Conservation (phyloP, 2,329 filamentous ascomycete species). For the Botrytis medusae region DNA sequence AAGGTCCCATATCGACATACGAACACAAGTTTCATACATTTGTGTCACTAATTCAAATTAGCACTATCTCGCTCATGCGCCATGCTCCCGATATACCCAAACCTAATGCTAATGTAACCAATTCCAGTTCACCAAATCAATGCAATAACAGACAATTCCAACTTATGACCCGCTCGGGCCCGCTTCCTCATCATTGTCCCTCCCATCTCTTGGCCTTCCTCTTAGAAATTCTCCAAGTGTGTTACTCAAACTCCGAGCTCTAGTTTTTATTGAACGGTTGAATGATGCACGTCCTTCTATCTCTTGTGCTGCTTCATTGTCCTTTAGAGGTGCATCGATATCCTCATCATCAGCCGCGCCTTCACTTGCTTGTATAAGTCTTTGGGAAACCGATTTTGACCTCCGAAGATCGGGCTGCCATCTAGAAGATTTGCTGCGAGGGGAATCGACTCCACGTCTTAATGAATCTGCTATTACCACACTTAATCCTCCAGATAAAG, state of each 20-base stretch:
- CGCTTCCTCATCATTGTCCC: slow-evolving; percentile 31
- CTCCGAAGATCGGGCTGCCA: slow-evolving; percentile 34
- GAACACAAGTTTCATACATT: slow-evolving; percentile 10
- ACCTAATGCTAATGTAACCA: slow-evolving; percentile 13
- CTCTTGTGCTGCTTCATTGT: slow-evolving; percentile 17
- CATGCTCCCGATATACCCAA: slow-evolving; percentile 17
- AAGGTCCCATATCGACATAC: background rate
- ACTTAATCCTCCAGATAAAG: slow-evolving; percentile 59
- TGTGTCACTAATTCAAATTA: background rate
- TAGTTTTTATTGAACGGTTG: slow-evolving; percentile 29
- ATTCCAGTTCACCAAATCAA: slow-evolving; percentile 15
- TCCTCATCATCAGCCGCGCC: slow-evolving; percentile 28
- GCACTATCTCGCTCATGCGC: slow-evolving; percentile 3
- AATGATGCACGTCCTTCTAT: slow-evolving; percentile 29
- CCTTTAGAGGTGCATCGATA: slow-evolving; percentile 22
- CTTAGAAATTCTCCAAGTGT: slow-evolving; percentile 37
- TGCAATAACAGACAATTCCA: slow-evolving; percentile 5
- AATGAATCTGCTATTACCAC: slow-evolving; percentile 65
- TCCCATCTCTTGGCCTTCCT: slow-evolving; percentile 27
- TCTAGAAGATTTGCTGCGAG: slow-evolving; percentile 38
- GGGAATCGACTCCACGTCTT: slow-evolving; percentile 53
- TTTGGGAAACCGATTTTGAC: slow-evolving; percentile 35
- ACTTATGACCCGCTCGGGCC: slow-evolving; percentile 34
- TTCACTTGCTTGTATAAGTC: slow-evolving; percentile 27
- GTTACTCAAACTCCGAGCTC: slow-evolving; percentile 38